These are phyloP conservation scores for Fraxinus sp. DNA, from an alignment of 305 asterid species.

Conservation along the genomic window DNA sequence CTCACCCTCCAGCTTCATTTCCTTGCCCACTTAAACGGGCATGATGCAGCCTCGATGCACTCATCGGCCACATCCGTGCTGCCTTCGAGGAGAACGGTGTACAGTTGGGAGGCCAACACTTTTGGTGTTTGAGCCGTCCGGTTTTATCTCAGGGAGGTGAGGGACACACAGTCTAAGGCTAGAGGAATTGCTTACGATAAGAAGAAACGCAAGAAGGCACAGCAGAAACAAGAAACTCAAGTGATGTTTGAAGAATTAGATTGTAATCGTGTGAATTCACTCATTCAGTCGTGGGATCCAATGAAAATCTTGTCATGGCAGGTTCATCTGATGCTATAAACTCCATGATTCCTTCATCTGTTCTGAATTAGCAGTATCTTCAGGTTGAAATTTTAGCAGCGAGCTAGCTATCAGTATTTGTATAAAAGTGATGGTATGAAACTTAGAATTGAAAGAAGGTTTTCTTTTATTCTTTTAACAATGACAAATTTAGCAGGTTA, in stretches of 20 bases:
- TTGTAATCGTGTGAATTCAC: not conserved
- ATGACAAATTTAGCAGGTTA: not conserved
- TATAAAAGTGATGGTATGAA: not conserved
- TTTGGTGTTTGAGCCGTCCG: conserved; percentile 75
- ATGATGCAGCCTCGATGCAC: conserved; percentile 82
- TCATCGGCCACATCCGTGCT: conserved; percentile 73
- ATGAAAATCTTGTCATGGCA: conserved; percentile 16
- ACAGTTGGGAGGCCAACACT: conserved; percentile 62
- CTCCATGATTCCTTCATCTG: conserved; percentile 31
- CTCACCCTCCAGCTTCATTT: conserved; percentile 65
- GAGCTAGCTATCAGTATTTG: not conserved
- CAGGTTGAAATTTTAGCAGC: not conserved
- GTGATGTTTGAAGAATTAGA: not conserved
- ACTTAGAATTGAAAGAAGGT: not conserved
- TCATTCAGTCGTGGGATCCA: conserved; percentile 1
- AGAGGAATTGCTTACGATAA: conserved; percentile 84
- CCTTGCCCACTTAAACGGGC: conserved; percentile 80
- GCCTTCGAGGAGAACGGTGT: conserved; percentile 86
- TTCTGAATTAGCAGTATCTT: conserved; percentile 21
- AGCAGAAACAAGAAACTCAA: not conserved
- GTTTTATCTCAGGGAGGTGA: conserved; percentile 69
- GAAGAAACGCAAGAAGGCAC: conserved; percentile 64
- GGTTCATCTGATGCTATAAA: conserved; percentile 29
- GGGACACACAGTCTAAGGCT: conserved; percentile 79
- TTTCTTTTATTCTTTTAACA: not conserved